Evolutionary conservation across 2,329 filamentous ascomycete genomes (phyloP).

Genomic region (Lachnellula arida): DNA sequence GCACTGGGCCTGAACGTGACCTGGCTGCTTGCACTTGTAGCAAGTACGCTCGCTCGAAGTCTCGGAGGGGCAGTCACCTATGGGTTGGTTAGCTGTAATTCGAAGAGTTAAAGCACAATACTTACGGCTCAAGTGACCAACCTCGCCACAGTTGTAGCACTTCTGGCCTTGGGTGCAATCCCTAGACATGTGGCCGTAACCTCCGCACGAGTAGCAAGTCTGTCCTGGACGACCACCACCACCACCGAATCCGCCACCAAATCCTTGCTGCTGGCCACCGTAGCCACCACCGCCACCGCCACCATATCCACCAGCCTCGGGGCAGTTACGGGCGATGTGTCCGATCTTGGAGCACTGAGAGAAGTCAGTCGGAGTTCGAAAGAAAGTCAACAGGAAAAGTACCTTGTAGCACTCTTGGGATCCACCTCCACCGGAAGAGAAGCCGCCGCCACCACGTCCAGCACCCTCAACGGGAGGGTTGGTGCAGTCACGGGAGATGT

Average conservation of each 20-base stretch:
- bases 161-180: slow-evolving; percentile 99
- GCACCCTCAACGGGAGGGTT: slow-evolving; percentile 31
- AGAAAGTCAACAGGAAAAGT: not conserved
- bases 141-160: slow-evolving; percentile 98
- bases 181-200: slow-evolving; percentile 91
- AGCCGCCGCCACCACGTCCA: slow-evolving; percentile 26
- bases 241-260: slow-evolving; percentile 38
- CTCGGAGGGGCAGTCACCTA: slow-evolving; percentile 90
- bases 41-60: slow-evolving; percentile 89
- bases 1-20: slow-evolving; percentile 78
- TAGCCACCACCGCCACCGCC: slow-evolving; percentile 35
- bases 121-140: slow-evolving; percentile 58
- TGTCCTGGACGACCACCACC: slow-evolving; percentile 58
- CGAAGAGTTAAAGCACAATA: not conserved
- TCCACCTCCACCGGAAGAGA: slow-evolving; percentile 40
- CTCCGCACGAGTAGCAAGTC: slow-evolving; percentile 98
- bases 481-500: slow-evolving; percentile 75
- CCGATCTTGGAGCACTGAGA: slow-evolving; percentile 81
- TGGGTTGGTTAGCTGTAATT: slow-evolving; percentile 9
- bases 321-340: slow-evolving; percentile 92
- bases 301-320: slow-evolving; percentile 54
- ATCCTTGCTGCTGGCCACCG: slow-evolving; percentile 28
- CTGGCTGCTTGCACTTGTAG: slow-evolving; percentile 83
- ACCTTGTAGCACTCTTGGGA: slow-evolving; percentile 82
- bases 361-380: slow-evolving; percentile 10